Base-by-base conservation (phyloP, 2,329 filamentous ascomycete species). In the Aspergillus pseudotamarii region DNA sequence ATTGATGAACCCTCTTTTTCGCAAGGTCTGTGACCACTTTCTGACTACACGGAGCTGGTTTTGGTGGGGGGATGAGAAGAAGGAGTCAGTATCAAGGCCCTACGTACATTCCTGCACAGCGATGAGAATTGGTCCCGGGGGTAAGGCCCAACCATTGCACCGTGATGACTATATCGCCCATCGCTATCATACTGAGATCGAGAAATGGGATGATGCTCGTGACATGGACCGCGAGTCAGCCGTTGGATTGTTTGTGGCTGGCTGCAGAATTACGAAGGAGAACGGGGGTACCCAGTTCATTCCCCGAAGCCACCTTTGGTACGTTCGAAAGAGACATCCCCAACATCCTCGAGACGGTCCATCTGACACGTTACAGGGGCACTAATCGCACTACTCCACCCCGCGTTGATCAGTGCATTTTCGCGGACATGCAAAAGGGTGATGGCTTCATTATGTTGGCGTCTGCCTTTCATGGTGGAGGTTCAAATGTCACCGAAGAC, bases 391-490 rank as follows among this genome's bases (percentile, higher is more conserved):
- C 11, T 19, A 48, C 23, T 14, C 45, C 45, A 48, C 69, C 71
- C 3, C 57, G 64, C 41, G 65, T 70, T 28, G 58, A 68, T 32
- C 51, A 71, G 32, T 58, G 67, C 46, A 45, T 71, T 58, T 65
- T 63, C 43, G 76, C 77, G 1, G 74, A 75, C 46, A 67, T 80
- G 66, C 65, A 71, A 21, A 71, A 70, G 14, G 77, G 78, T 0
- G 75, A 79, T 66, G 76, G 69, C 0, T 76, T 79, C 60, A 73
- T 79, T 3, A 77, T 79, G 70, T 67, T 79, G 5, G 71, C 71
- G 4, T 72, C 71, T 12, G 66, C 68, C 16, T 78, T 74, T 58
- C 77, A 80, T 51, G 78, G 75, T 1, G 77, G 74, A 23, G 69
- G 73, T 0, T 66, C 66, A 3, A 79, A 79, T 57, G 73, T 46